Percentiles rank a stretch among this genome's conserved stretches.
These are phyloP conservation scores for Saccharomycopsis malanga DNA, from an alignment of 805 yeast species.

Conservation along the genomic window DNA sequence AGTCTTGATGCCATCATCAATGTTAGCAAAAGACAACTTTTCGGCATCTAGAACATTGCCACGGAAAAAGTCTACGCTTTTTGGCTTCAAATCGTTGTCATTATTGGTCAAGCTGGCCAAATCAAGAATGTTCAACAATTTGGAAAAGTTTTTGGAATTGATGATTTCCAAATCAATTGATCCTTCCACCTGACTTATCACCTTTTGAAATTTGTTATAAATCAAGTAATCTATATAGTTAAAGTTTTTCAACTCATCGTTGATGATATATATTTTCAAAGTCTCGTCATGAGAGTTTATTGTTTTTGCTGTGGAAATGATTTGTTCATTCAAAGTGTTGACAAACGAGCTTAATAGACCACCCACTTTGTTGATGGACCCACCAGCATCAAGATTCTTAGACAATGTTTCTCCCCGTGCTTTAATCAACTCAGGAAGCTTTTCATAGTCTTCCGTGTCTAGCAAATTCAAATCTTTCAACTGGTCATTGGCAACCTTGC, in stretches of 20 bases:
- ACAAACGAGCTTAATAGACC: constrained; percentile 19
- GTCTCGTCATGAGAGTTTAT: constrained; percentile 25
- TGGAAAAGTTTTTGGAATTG: constrained; percentile 36
- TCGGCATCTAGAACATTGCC: constrained; percentile 82
- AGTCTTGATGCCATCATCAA: constrained; percentile 61
- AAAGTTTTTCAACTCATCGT: constrained; percentile 31
- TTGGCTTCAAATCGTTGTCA: constrained; percentile 24
- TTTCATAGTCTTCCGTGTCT: constrained; percentile 5
- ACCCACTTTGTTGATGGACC: constrained; percentile 11
- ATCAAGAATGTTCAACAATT: constrained; percentile 19
- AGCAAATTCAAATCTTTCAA: constrained; percentile 10
- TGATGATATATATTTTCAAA: constrained; percentile 35
- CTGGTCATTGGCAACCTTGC: constrained; percentile 17
- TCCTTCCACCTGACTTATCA: constrained; percentile 66
- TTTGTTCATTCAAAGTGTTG: constrained; percentile 15
- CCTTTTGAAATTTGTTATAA: constrained; percentile 44
- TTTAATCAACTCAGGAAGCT: not conserved
- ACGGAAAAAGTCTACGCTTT: constrained; percentile 59
- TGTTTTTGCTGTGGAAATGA: not conserved
- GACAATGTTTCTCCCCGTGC: not conserved
- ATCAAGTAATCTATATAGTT: constrained; percentile 39
- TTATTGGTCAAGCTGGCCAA: constrained; percentile 22
- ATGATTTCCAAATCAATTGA: constrained; percentile 50
- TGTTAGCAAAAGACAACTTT: constrained; percentile 79
- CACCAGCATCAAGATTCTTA: not conserved